phyloP scores from a whole-genome alignment of 2,329 filamentous ascomycete species.

The Colletotrichum sp. region DNA sequence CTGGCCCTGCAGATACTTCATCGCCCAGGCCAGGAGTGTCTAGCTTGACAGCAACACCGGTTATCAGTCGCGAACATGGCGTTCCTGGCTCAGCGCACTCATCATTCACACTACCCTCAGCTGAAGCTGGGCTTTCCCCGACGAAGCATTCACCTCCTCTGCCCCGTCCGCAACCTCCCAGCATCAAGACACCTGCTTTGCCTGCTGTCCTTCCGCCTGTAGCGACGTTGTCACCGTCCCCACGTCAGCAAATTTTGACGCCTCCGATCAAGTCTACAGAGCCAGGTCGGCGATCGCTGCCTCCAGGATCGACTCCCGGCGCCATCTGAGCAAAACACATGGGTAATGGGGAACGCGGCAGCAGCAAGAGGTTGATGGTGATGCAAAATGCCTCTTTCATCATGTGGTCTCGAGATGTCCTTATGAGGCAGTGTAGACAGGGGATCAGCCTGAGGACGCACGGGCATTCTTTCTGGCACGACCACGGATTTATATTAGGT shows the following conservation, averaged over 20 bases:
- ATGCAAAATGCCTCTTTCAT: neutral
- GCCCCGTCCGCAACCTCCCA: conserved; percentile 21
- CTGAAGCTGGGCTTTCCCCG: conserved; percentile 54
- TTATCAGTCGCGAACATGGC: conserved; percentile 19
- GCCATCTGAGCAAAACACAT: neutral
- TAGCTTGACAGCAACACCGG: conserved; percentile 19
- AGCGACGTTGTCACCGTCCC: conserved; percentile 62
- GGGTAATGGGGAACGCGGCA: neutral
- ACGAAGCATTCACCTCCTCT: conserved; percentile 56
- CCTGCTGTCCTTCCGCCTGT: conserved; percentile 61
- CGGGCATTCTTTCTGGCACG: neutral
- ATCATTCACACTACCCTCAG: conserved; percentile 35
- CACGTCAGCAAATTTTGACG: conserved; percentile 61
- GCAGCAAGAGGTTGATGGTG: neutral
- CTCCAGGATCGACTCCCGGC: neutral
- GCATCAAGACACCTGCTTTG: conserved; percentile 20
- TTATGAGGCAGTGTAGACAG: neutral
- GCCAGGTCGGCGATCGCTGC: conserved; percentile 15
- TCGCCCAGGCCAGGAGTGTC: conserved; percentile 15
- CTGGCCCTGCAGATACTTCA: neutral
- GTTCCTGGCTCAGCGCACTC: conserved; percentile 17
- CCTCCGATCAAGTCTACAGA: conserved; percentile 63
- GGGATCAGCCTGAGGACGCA: neutral
- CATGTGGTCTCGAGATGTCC: neutral
- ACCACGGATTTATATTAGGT: neutral